Percentiles rank a stretch among this genome's conserved stretches.
Conservation (phyloP, 495 filamentous ascomycete genomes). For the Peziza echinospora region DNA sequence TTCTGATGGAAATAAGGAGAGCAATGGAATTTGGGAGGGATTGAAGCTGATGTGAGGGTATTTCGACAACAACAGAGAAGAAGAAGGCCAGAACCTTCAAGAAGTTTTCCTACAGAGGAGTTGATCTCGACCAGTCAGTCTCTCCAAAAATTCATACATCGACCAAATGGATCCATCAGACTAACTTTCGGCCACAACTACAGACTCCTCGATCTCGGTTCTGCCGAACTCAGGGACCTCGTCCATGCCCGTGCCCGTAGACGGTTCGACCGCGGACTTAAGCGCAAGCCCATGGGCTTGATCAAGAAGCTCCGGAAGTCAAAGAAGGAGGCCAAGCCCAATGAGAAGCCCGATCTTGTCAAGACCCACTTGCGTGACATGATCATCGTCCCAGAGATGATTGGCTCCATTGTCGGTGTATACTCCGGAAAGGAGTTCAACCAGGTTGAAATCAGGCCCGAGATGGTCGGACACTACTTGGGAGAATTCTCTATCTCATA, state of each 20-base stretch:
- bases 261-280: constrained; percentile 96
- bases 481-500: constrained; percentile 99
- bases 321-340: constrained; percentile 98
- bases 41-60: constrained; percentile 4
- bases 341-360: constrained; percentile 97
- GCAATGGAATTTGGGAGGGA: neutral
- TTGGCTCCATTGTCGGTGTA: constrained; percentile 91
- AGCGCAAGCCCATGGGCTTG: constrained; percentile 99
- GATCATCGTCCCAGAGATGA: constrained; percentile 99
- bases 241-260: constrained; percentile 96
- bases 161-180: neutral
- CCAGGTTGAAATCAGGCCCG: constrained; percentile 98
- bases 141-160: constrained; percentile 14
- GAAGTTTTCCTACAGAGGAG: constrained; percentile 98
- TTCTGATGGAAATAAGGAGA: neutral
- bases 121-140: constrained; percentile 94
- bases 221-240: constrained; percentile 95
- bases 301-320: constrained; percentile 99
- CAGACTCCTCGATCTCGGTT: constrained; percentile 92
- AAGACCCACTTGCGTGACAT: constrained; percentile 98
- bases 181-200: constrained; percentile 2
- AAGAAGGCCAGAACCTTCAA: constrained; percentile 99
- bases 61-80: constrained; percentile 36
- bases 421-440: constrained; percentile 99
- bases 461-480: constrained; percentile 99